Percentiles rank a stretch among this genome's conserved stretches.
phyloP scores from a whole-genome alignment of 2,329 filamentous ascomycete genomes.

The Penicillium paneum region DNA sequence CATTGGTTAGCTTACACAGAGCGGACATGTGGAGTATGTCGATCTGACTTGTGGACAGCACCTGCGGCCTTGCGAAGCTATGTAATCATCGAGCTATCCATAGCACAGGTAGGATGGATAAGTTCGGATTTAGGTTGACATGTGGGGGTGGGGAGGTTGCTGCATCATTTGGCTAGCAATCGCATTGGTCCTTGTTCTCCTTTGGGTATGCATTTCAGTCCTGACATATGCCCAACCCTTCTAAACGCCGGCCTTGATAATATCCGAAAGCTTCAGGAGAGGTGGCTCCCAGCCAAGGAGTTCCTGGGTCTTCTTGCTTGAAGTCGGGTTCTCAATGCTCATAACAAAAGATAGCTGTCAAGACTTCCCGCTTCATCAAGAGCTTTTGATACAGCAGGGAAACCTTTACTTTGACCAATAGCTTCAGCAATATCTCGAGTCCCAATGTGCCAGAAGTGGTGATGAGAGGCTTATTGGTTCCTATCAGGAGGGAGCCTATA shows the following conservation, averaged over 20 bases:
- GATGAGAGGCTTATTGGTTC: slow-evolving; percentile 36
- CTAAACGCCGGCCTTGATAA: slow-evolving; percentile 26
- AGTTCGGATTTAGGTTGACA: neutral
- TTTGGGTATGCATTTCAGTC: neutral
- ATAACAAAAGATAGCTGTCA: slow-evolving; percentile 27
- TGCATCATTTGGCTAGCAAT: neutral
- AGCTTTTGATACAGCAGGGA: slow-evolving; percentile 31
- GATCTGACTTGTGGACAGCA: slow-evolving; percentile 1
- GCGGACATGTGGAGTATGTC: slow-evolving; percentile 1
- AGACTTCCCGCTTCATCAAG: slow-evolving; percentile 30
- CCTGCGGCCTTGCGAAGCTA: slow-evolving; percentile 4
- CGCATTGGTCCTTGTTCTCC: neutral
- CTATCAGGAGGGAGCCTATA: slow-evolving; percentile 33
- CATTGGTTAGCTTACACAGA: neutral
- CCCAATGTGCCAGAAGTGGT: slow-evolving; percentile 38
- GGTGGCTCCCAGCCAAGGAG: slow-evolving; percentile 37
- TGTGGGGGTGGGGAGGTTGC: neutral
- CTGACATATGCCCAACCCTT: neutral
- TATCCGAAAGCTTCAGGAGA: slow-evolving; percentile 26
- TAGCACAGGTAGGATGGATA: neutral
- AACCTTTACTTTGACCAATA: slow-evolving; percentile 35
- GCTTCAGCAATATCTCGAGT: slow-evolving; percentile 34
- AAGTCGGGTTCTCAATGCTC: slow-evolving; percentile 32
- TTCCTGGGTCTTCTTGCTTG: slow-evolving; percentile 37
- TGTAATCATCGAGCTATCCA: slow-evolving; percentile 8